Conservation (phyloP, 2,329 filamentous ascomycete species). For the Alternaria triticina region DNA sequence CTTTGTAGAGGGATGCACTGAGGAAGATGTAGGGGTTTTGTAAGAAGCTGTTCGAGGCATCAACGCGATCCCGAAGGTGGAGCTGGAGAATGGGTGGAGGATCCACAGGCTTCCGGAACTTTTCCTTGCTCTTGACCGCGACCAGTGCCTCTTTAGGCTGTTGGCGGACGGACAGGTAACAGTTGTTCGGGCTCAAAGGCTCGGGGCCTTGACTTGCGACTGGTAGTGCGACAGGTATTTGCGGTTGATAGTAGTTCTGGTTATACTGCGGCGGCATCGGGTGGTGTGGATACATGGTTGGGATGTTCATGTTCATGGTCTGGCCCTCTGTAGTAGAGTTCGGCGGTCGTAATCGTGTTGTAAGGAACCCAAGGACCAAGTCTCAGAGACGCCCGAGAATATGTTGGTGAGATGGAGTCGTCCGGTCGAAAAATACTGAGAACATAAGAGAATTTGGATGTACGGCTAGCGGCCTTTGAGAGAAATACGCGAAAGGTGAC, state of each 20-base stretch:
- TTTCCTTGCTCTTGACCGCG: conserved; percentile 72
- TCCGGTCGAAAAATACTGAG: not conserved
- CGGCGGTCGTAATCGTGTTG: not conserved
- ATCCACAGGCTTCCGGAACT: conserved; percentile 86
- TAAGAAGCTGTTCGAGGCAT: conserved; percentile 67
- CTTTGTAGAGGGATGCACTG: conserved; percentile 61
- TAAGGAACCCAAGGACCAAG: not conserved
- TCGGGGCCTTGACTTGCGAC: not conserved
- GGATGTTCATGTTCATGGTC: not conserved
- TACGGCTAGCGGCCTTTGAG: not conserved
- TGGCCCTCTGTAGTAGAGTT: not conserved
- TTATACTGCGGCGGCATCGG: not conserved
- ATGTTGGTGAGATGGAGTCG: not conserved
- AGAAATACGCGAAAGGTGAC: not conserved
- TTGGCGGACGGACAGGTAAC: conserved; percentile 59
- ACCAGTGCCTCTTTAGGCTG: conserved; percentile 72
- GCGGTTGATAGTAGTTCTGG: not conserved
- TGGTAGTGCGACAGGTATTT: not conserved
- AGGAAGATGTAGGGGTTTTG: conserved; percentile 71
- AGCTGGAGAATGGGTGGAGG: conserved; percentile 85
- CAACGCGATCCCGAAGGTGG: conserved; percentile 56
- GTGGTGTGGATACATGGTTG: not conserved
- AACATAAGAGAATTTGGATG: not conserved
- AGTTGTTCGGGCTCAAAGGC: not conserved
- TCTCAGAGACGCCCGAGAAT: not conserved